Base-by-base conservation (phyloP, 1,139 yeast genomes). In the Keqinozyma sinolaborantium region DNA sequence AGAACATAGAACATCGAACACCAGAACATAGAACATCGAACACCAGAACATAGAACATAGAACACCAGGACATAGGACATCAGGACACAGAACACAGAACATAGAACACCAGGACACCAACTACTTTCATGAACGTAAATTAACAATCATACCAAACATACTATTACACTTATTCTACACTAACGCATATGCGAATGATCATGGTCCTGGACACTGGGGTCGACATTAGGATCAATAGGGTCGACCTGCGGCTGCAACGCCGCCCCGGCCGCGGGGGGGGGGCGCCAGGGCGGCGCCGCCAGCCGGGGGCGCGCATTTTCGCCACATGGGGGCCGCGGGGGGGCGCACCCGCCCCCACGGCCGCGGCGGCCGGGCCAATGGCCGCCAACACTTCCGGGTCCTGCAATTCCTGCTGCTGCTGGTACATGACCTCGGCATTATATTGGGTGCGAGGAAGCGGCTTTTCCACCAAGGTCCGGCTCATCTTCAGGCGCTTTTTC, bases 321-420 rank as follows among this genome's bases (percentile, higher is more conserved):
- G n/a, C n/a, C n/a, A n/a, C n/a, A n/a, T n/a, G n/a, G n/a, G n/a
- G n/a, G n/a, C n/a, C n/a, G n/a, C n/a, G n/a, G n/a, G n/a, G n/a
- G n/a, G n/a, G n/a, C n/a, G n/a, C n/a, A n/a, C n/a, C n/a, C n/a
- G n/a, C n/a, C n/a, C n/a, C n/a, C n/a, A n/a, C n/a, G 45, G 62
- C 21, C 7, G 21, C 21, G 10, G 21, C 21, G 9, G 21, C 21
- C 10, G 21, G 21, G 41, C 58, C 70, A 43, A 68, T 64, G n/a
- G 73, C 73, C 4, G 73, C 73, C 33, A 66, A 60, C 7, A 66
- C 73, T 24, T 69, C 70, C 26, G 68, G 64, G 34, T 68, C 73
- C 37, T 64, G 71, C 14, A 59, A 63, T 12, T 64, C 58, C 11
- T 64, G 68, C 24, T 55, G 56, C 36, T 51, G 58, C 25, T 51